These are phyloP conservation scores for Penicillium janthinellum DNA, from an alignment of 2,329 filamentous ascomycete species.

Conservation along the genomic window DNA sequence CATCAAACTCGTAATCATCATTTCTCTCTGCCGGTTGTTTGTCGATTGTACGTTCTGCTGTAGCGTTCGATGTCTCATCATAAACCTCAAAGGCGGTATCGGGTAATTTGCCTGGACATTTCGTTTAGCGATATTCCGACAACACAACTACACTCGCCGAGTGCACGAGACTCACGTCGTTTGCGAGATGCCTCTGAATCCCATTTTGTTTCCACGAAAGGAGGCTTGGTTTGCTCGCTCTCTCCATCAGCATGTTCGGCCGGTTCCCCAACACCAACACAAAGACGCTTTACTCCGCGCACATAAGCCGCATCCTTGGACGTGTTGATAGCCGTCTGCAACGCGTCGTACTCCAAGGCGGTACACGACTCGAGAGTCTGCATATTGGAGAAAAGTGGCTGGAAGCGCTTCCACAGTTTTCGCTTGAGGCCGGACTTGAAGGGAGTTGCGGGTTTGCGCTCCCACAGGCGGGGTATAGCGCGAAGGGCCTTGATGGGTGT, in stretches of 20 bases:
- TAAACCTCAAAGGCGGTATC: constrained; percentile 23
- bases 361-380: constrained; percentile 31
- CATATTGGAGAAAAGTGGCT: constrained; percentile 39
- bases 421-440: constrained; percentile 42
- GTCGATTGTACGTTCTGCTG: not conserved
- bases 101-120: constrained; percentile 23
- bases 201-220: constrained; percentile 47
- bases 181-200: constrained; percentile 36
- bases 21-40: not conserved
- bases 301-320: constrained; percentile 30
- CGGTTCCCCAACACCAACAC: constrained; percentile 26
- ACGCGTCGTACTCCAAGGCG: constrained; percentile 25
- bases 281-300: constrained; percentile 42
- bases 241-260: constrained; percentile 13
- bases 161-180: constrained; percentile 31
- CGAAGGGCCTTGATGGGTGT: constrained; percentile 44
- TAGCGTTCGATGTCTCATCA: constrained; percentile 11
- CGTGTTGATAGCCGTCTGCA: constrained; percentile 38
- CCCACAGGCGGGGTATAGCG: constrained; percentile 45
- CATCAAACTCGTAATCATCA: not conserved
- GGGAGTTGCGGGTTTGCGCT: constrained; percentile 48
- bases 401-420: constrained; percentile 51
- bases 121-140: constrained; percentile 3
- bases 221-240: constrained; percentile 30
- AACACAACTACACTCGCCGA: not conserved